Base-by-base conservation (phyloP, 164 flowering plant genomes). In the Paratinospora sagittata region DNA sequence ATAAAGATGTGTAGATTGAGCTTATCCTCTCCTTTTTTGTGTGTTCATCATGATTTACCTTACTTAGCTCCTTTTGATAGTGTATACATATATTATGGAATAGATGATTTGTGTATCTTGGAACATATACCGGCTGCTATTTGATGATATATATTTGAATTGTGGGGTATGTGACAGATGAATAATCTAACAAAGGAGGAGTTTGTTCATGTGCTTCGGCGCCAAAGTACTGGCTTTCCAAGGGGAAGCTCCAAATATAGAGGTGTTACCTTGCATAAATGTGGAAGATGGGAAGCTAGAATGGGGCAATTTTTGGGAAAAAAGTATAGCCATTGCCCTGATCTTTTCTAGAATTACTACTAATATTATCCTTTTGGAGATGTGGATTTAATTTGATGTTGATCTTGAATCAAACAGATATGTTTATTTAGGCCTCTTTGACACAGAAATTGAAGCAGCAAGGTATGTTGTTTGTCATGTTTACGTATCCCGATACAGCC, bases 381-480 rank as follows among this genome's bases (percentile, higher is more conserved):
- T 1, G 34, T 30, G 34, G 34, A 30, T 24, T 3, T 43, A 3
- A 45, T 16, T 60, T 55, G 3, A n/a, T n/a, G 26, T 19, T 11
- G 1, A n/a, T 1, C 34, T 17, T 49, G 7, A 57, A 8, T 27
- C 52, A n/a, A 4, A 52, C 89, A 90, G 96, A 93, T 93, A 91
- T 84, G 84, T 94, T 62, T 94, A 93, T 84, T 91, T 93, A 79
- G 97, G 98, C 79, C 88, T 91, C 55, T 91, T 90, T 81, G 96
- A 93, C 82, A 89, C 83, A 57, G 97, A 93, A 84, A 79, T 87
- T 73, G 97, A 93, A 81, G 97, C 96, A 75, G 98, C 98, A 87
- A 93, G 98, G 98, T 93, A 85, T 79, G 78, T 60, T n/a, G 16
- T 58, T 81, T 79, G 79, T 76, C 68, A 70, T 75, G 67, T 83